A percentile compares a stretch with the other conserved stretches of the same genome.
phyloP scores from a whole-genome alignment of 495 filamentous ascomycete genomes.

The Penicillium nucicola region DNA sequence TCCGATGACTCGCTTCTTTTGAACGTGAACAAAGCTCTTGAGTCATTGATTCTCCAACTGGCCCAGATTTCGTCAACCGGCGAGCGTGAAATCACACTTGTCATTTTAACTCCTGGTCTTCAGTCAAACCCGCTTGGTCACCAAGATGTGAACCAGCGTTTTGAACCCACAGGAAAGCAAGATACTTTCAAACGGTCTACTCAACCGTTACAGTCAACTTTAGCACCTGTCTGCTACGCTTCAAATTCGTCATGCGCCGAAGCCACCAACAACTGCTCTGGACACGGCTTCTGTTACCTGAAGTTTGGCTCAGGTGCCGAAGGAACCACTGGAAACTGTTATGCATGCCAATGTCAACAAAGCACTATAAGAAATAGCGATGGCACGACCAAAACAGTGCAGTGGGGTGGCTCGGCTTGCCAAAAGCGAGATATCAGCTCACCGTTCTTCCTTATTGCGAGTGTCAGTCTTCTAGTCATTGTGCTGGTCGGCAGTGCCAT shows the following conservation, averaged over 20 bases:
- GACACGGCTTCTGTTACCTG: constrained; percentile 67
- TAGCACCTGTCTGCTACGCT: constrained; percentile 56
- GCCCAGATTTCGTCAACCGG: constrained; percentile 10
- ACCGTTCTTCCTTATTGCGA: constrained; percentile 79
- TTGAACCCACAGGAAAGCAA: not conserved
- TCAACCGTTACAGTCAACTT: constrained; percentile 16
- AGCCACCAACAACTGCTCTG: constrained; percentile 68
- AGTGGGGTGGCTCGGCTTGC: constrained; percentile 83
- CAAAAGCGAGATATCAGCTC: constrained; percentile 88
- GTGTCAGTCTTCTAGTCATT: constrained; percentile 63
- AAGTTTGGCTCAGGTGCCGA: constrained; percentile 47
- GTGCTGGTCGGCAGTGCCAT: constrained; percentile 62
- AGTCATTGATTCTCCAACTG: constrained; percentile 20
- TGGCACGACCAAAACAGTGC: constrained; percentile 45
- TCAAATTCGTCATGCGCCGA: constrained; percentile 57
- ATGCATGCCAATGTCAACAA: constrained; percentile 66
- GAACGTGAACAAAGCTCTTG: constrained; percentile 7
- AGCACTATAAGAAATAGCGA: constrained; percentile 47
- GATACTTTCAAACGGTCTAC: constrained; percentile 6
- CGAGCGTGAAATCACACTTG: constrained; percentile 17
- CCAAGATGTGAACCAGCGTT: not conserved
- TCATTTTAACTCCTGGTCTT: constrained; percentile 17
- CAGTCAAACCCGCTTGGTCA: not conserved
- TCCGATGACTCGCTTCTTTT: not conserved
- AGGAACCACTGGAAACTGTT: constrained; percentile 55